Evolutionary conservation across 352 stramenopile genomes (phyloP).

Genomic region (Globisporangium cylindrosporum): DNA sequence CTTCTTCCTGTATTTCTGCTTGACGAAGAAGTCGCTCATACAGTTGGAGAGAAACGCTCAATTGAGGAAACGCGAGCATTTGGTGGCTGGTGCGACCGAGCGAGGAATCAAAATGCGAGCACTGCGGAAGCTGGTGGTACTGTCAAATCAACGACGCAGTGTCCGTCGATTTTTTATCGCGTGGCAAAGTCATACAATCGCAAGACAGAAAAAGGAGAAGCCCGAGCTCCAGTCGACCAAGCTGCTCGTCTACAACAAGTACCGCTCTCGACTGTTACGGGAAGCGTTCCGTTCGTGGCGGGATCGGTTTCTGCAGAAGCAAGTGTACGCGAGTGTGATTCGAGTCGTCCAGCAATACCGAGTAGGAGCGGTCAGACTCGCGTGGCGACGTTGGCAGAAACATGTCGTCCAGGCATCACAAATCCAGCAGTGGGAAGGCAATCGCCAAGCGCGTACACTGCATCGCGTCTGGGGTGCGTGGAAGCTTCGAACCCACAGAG

Average conservation of each 20-base stretch:
- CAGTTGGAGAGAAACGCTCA: constrained; percentile 7
- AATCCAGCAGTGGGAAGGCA: neutral
- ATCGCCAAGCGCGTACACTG: neutral
- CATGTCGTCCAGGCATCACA: neutral
- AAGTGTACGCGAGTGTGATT: neutral
- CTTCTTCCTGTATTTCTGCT: constrained; percentile 23
- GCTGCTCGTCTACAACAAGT: constrained; percentile 9
- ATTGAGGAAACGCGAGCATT: neutral
- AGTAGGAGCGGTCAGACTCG: neutral
- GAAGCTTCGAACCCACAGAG: neutral
- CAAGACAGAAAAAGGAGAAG: neutral
- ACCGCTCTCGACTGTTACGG: constrained; percentile 3
- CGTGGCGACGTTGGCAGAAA: constrained; percentile 12
- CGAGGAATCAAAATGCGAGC: neutral
- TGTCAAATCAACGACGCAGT: neutral
- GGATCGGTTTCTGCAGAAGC: neutral
- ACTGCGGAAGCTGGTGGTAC: neutral
- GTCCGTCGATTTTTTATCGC: neutral
- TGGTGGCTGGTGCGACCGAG: neutral
- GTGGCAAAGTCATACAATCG: neutral
- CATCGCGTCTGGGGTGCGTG: constrained; percentile 7
- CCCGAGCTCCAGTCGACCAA: neutral
- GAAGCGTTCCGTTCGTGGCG: constrained; percentile 15
- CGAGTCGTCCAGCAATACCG: neutral
- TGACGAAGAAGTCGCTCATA: constrained; percentile 17